Conservation (phyloP, 2,329 filamentous ascomycete species). For the Blastomyces parvus region DNA sequence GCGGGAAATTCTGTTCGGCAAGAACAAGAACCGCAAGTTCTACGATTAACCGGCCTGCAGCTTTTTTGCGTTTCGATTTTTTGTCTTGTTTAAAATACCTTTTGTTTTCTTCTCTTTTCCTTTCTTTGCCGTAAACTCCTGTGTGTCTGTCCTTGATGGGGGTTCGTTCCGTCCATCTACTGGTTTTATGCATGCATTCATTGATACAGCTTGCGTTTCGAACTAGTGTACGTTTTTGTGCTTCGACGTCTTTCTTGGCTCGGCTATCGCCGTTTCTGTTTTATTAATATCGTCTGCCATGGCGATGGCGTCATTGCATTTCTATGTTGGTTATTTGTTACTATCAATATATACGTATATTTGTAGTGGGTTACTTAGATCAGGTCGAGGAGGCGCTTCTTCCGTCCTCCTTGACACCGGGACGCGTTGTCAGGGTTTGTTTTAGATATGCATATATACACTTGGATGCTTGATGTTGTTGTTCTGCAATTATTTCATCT, state of each 20-base stretch:
- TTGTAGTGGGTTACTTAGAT: neutral
- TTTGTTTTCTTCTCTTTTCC: neutral
- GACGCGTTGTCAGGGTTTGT: neutral
- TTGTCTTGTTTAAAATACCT: neutral
- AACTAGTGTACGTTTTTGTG: neutral
- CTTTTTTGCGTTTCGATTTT: neutral
- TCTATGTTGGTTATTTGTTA: too few relatives aligned
- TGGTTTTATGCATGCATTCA: slow-evolving; percentile 1
- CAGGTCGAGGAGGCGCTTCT: neutral
- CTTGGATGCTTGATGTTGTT: neutral
- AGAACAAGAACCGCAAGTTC: slow-evolving; percentile 94
- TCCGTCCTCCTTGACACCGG: neutral
- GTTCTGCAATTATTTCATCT: neutral
- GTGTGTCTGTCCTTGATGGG: neutral
- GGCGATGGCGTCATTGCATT: neutral
- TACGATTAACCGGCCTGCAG: slow-evolving; percentile 54
- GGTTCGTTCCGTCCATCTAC: neutral
- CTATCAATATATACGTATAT: neutral
- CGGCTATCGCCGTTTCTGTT: neutral
- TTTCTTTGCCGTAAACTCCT: neutral
- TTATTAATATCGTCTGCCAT: neutral
- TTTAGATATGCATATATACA: neutral
- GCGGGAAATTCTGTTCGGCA: slow-evolving; percentile 78
- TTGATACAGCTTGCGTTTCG: neutral
- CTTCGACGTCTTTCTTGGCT: neutral